Base-by-base conservation (phyloP, 2,329 filamentous ascomycete genomes). In the Paracoccidioides brasiliensis region DNA sequence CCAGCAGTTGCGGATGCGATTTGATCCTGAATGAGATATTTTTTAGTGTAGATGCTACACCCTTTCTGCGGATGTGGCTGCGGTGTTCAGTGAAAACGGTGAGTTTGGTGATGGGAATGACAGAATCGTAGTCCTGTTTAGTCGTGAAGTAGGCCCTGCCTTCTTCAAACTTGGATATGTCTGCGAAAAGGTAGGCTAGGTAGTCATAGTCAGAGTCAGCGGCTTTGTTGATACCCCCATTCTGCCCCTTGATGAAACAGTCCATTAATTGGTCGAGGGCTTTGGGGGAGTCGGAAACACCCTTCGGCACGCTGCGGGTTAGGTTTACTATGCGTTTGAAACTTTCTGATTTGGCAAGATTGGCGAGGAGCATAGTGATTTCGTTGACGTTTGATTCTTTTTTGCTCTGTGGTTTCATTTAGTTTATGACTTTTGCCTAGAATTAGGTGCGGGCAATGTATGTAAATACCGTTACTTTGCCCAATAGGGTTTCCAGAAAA, bases 41-140 rank as follows among this genome's bases (percentile, higher is more conserved):
- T 71, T 97, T 97, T 68, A 98, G 89, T 8, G 89, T 93, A 58
- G 85, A 90, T 6, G 91, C 91, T n/a, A 96, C 90, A n/a, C 93
- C 93, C 64, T 89, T 88, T 55, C 93, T 80, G 55, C 93, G 82
- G 56, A 96, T 83, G 33, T 85, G 80, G 2, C 88, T 94, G 63
- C 80, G 78, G 73, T 96, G 89, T 70, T 95, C 89, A 0, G 93
- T 97, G 70, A 97, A 97, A 57, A 97, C 91, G 58, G 86, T 86
- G 59, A 98, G 77, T 75, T 97, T 97, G 51, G 86, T 88, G 50
- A 97, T 77, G 2, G 93, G 93, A n/a, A 96, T 82, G 12, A 95
- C 81, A 1, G 75, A 77, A 67, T 95, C 90, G 69, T 94, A 91
- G 1, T 80, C 73, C 67, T 94, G 86, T 54, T 80, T 76, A 12